A percentile compares a stretch with the other conserved stretches of the same genome.
phyloP scores from a whole-genome alignment of 345 rosid species.

The Geranium brycei region DNA sequence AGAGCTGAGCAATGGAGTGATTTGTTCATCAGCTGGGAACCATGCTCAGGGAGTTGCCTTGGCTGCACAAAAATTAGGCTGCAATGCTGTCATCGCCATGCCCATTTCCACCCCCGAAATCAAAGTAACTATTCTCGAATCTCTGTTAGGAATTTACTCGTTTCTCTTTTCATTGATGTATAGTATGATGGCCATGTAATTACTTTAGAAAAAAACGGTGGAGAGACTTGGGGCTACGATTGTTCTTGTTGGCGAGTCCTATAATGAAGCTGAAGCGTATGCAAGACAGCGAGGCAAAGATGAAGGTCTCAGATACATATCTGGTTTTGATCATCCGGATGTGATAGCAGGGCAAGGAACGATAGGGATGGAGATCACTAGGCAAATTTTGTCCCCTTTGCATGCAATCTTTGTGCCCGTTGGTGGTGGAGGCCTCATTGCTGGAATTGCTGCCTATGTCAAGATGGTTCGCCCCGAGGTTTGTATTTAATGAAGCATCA shows the following conservation, averaged over 20 bases:
- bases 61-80: slow-evolving; percentile 57
- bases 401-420: slow-evolving; percentile 95
- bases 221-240: slow-evolving; percentile 71
- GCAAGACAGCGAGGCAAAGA: slow-evolving; percentile 61
- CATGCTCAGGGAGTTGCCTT: slow-evolving; percentile 99
- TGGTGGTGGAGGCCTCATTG: slow-evolving; percentile 94
- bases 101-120: slow-evolving; percentile 90
- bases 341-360: slow-evolving; percentile 93
- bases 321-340: slow-evolving; percentile 97
- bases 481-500: slow-evolving; percentile 1
- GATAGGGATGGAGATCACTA: slow-evolving; percentile 84
- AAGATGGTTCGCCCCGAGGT: slow-evolving; percentile 88
- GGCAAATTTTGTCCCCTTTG: slow-evolving; percentile 58
- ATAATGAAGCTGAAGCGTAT: slow-evolving; percentile 76
- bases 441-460: slow-evolving; percentile 93
- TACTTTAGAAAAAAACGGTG: slow-evolving; percentile 69
- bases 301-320: slow-evolving; percentile 63
- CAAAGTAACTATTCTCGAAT: slow-evolving; percentile 32
- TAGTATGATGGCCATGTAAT: slow-evolving; percentile 2
- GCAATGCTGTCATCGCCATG: slow-evolving; percentile 77
- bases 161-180: not conserved
- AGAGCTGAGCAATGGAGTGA: slow-evolving; percentile 62
- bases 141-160: not conserved
- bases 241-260: slow-evolving; percentile 77
- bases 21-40: slow-evolving; percentile 96